Base-by-base conservation (phyloP, 1,284 basidiomycete genomes). In the Leccinum subatratum region DNA sequence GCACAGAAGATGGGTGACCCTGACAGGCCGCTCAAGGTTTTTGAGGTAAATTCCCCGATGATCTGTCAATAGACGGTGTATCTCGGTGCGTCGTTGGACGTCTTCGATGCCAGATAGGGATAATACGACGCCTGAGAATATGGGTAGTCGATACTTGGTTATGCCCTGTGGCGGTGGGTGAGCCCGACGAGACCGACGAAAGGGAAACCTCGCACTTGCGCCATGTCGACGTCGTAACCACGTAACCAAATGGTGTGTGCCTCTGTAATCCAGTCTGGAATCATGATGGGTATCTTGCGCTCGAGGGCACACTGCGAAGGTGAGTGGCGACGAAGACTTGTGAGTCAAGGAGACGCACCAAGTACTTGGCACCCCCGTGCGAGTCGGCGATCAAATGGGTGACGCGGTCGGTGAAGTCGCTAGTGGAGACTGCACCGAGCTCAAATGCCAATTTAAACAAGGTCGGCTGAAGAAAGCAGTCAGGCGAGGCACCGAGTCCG, bases 281-380 rank as follows among this genome's bases (percentile, higher is more conserved):
- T 78, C 72, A 95, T 81, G 65, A 95, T 90, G 0, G 90, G 89
- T 67, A 94, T 86, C 68, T 86, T 86, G 56, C 86, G 85, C 70
- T 89, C 83, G 57, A 94, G 73, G 0, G 93, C 93, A 70, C 89
- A 93, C 87, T 93, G 72, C 6, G 30, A 28, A 62, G 18, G 11
- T 71, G 63, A 70, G 68, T 6, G 18, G 64, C 51, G 14, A 66
- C 37, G 51, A 61, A 22, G 6, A 34, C 39, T 28, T 8, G 58
- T 39, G 18, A 22, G 6, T 7, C 48, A 25, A 67, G 56, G 42
- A 58, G 22, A 76, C 83, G 62, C 56, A 85, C 91, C 74, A 75
- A 79, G 73, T 94, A 94, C 74, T 95, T 95, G n/a, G 87, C 83
- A 28, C 91, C 87, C 6, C 90, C 90, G 68, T 90, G 86, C 18